phyloP scores from a whole-genome alignment of 73 alveolate species.

The Symbiodinium pilosum region DNA sequence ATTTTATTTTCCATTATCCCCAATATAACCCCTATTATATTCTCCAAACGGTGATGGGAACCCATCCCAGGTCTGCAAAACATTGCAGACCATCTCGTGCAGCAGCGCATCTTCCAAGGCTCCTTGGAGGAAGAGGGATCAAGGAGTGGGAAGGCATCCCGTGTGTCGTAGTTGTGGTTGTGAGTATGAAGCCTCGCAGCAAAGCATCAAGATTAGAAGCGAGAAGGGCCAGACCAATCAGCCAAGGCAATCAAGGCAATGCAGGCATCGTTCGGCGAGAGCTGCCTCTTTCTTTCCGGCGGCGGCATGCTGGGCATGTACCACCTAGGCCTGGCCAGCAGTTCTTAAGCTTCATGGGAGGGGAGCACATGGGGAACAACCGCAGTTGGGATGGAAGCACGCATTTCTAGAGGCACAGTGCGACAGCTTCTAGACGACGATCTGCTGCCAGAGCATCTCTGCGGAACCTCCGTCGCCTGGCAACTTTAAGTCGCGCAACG shows the following conservation, averaged over 20 bases:
- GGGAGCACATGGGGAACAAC: no score
- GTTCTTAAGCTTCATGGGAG: no score
- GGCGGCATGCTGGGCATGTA: constrained; percentile 94
- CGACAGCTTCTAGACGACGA: constrained; percentile 36
- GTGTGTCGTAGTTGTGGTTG: neutral
- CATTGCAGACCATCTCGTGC: neutral
- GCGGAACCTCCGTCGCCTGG: constrained; percentile 62
- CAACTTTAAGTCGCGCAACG: no score
- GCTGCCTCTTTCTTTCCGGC: constrained; percentile 49
- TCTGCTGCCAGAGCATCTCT: constrained; percentile 12
- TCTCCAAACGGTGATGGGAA: neutral
- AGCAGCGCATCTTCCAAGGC: neutral
- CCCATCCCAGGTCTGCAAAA: neutral
- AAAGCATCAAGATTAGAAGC: neutral
- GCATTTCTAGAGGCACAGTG: constrained; percentile 32
- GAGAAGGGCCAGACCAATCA: neutral
- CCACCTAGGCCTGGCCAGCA: constrained; percentile 41
- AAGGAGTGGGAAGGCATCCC: neutral
- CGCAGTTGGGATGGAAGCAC: neutral
- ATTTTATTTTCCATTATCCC: no score
- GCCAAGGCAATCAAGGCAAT: neutral
- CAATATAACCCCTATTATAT: no score
- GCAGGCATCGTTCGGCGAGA: constrained; percentile 10
- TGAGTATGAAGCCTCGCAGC: neutral
- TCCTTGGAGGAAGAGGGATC: neutral